phyloP scores from a whole-genome alignment of 208 protist genomes.

The Trypanosomatidae sp. region DNA sequence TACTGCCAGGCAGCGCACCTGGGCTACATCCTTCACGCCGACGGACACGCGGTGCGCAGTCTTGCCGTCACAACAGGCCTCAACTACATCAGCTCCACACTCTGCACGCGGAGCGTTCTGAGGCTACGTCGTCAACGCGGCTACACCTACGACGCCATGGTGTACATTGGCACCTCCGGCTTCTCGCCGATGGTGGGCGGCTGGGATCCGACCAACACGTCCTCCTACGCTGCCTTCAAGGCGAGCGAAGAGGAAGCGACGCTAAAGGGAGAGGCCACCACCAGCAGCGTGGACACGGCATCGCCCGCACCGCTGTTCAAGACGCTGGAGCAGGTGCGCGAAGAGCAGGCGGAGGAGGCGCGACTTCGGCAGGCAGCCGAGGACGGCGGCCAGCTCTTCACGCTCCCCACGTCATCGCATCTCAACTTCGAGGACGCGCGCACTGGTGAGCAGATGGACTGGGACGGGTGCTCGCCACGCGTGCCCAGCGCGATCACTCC shows the following conservation, averaged over 20 bases:
- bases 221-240: slow-evolving; percentile 15
- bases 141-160: slow-evolving; percentile 31
- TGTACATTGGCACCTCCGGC: slow-evolving; percentile 59
- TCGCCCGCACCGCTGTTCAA: slow-evolving; percentile 16
- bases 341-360: slow-evolving; percentile 8
- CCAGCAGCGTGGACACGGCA: background rate
- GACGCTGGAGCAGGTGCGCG: slow-evolving; percentile 21
- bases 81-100: slow-evolving; percentile 44
- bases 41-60: slow-evolving; percentile 31
- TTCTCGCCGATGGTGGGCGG: slow-evolving; percentile 64
- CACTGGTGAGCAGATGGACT: slow-evolving; percentile 28
- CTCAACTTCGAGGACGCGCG: slow-evolving; percentile 27
- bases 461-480: slow-evolving; percentile 41
- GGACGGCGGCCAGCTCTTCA: slow-evolving; percentile 4
- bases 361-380: slow-evolving; percentile 6
- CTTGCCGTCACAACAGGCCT: slow-evolving; percentile 58
- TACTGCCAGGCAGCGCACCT: slow-evolving; percentile 50
- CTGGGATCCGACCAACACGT: slow-evolving; percentile 52
- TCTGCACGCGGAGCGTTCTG: slow-evolving; percentile 42
- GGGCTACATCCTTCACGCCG: slow-evolving; percentile 34
- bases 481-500: slow-evolving; percentile 11
- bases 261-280: slow-evolving; percentile 14
- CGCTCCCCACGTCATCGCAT: slow-evolving; percentile 17
- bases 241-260: slow-evolving; percentile 9
- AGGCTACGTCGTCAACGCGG: slow-evolving; percentile 24